These are phyloP conservation scores for Saururus chinensis DNA, from an alignment of 164 flowering plant genomes.

Conservation along the genomic window DNA sequence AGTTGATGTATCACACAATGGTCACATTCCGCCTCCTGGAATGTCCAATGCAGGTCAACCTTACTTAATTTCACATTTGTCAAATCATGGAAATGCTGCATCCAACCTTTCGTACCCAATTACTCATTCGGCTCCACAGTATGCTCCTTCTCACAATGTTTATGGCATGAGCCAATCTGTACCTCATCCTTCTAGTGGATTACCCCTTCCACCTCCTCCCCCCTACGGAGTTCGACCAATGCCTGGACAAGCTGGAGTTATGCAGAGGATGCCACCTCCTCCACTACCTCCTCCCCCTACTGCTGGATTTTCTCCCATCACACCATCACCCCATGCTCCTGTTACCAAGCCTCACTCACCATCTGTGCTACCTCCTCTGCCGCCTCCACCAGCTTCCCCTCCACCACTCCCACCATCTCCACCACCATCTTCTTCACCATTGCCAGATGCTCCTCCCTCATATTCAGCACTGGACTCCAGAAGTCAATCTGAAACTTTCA, in stretches of 20 bases:
- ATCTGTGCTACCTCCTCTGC: constrained; percentile 17
- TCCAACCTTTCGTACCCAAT: constrained; percentile 12
- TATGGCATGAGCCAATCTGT: constrained; percentile 18
- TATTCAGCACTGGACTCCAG: constrained; percentile 2
- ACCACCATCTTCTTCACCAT: constrained; percentile 16
- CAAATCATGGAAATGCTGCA: constrained; percentile 13
- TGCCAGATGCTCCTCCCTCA: constrained; percentile 6
- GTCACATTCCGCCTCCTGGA: constrained; percentile 18
- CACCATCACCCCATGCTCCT: constrained; percentile 15
- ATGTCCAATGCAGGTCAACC: constrained; percentile 20
- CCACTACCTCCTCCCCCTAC: constrained; percentile 16
- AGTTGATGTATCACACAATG: constrained; percentile 9
- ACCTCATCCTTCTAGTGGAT: constrained; percentile 22
- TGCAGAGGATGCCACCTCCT: constrained; percentile 16
- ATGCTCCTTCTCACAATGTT: constrained; percentile 14
- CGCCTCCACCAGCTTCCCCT: constrained; percentile 22
- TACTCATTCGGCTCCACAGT: constrained; percentile 22
- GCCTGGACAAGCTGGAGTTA: constrained; percentile 15
- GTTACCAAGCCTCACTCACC: constrained; percentile 15
- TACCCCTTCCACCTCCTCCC: constrained; percentile 31
- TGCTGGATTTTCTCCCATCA: constrained; percentile 17
- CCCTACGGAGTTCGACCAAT: constrained; percentile 17
- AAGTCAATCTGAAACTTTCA: constrained; percentile 6
- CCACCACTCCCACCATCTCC: constrained; percentile 23
- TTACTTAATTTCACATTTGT: constrained; percentile 10